phyloP scores from a whole-genome alignment of 345 rosid genomes.

The Camelina hispida region DNA sequence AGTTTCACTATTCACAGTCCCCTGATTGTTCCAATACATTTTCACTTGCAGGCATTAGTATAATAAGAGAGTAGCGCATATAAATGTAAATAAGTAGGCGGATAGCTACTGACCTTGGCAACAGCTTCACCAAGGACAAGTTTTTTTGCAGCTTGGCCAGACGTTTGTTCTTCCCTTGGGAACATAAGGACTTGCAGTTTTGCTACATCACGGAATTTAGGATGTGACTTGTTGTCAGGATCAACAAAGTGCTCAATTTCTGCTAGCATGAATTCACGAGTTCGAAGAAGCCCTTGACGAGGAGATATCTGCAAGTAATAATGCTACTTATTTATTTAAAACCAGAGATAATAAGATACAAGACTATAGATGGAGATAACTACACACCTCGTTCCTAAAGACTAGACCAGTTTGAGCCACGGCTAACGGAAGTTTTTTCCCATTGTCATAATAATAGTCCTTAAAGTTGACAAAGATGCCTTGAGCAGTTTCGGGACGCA shows the following conservation, averaged over 20 bases:
- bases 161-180: slow-evolving; percentile 86
- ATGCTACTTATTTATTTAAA: neutral
- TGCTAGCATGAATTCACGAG: slow-evolving; percentile 93
- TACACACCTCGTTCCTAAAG: slow-evolving; percentile 80
- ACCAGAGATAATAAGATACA: neutral
- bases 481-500: slow-evolving; percentile 99
- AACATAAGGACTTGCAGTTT: slow-evolving; percentile 85
- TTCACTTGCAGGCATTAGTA: slow-evolving; percentile 32
- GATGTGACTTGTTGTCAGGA: slow-evolving; percentile 94
- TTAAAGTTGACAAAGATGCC: slow-evolving; percentile 96
- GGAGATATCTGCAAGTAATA: slow-evolving; percentile 74
- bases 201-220: slow-evolving; percentile 71
- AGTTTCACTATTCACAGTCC: slow-evolving; percentile 91
- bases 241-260: slow-evolving; percentile 98
- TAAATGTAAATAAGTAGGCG: neutral
- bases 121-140: slow-evolving; percentile 78
- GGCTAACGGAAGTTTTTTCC: slow-evolving; percentile 93
- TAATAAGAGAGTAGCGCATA: neutral
- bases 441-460: slow-evolving; percentile 88
- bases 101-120: slow-evolving; percentile 56
- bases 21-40: slow-evolving; percentile 53
- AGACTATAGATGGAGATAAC: no score
- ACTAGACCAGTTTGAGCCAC: slow-evolving; percentile 99
- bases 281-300: slow-evolving; percentile 96
- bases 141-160: slow-evolving; percentile 76